Conservation (phyloP, 139 green algal species). For the Chlorella vulgaris region DNA sequence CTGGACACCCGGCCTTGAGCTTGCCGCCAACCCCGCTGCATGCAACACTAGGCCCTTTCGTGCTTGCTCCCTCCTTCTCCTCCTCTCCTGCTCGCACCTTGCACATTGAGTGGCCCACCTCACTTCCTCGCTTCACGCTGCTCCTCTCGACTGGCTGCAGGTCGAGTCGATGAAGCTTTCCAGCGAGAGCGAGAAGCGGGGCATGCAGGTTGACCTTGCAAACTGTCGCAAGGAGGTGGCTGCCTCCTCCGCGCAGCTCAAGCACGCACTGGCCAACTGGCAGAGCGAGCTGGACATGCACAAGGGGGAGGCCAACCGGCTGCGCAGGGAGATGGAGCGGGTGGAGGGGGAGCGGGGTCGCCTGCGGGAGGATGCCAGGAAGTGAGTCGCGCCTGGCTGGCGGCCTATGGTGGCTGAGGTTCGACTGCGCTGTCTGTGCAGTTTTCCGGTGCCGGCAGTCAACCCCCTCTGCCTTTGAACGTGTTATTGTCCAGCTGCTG, state of each 20-base stretch:
- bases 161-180: slow-evolving; percentile 69
- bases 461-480: too few species aligned
- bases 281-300: slow-evolving; percentile 62
- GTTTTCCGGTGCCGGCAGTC: too few species aligned
- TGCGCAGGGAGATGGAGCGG: slow-evolving; percentile 74
- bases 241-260: slow-evolving; percentile 55
- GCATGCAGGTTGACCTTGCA: slow-evolving; percentile 73
- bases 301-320: slow-evolving; percentile 56
- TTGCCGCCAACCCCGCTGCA: too few species aligned
- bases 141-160: slow-evolving; percentile 34
- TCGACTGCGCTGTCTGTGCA: neutral
- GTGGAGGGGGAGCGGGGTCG: slow-evolving; percentile 69
- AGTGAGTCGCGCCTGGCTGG: slow-evolving; percentile 29
- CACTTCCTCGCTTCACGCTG: neutral
- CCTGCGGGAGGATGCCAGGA: slow-evolving; percentile 63
- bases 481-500: too few species aligned
- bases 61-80: too few species aligned
- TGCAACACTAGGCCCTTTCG: too few species aligned
- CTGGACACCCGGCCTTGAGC: too few species aligned
- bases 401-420: neutral
- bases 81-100: too few species aligned
- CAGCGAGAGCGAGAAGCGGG: slow-evolving; percentile 50
- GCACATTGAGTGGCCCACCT: too few species aligned
- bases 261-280: slow-evolving; percentile 56
- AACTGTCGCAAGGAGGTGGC: slow-evolving; percentile 61